Percentiles rank a stretch among this genome's conserved stretches.
phyloP scores from a whole-genome alignment of 2,329 filamentous ascomycete genomes.

The Ophiostoma piceae region DNA sequence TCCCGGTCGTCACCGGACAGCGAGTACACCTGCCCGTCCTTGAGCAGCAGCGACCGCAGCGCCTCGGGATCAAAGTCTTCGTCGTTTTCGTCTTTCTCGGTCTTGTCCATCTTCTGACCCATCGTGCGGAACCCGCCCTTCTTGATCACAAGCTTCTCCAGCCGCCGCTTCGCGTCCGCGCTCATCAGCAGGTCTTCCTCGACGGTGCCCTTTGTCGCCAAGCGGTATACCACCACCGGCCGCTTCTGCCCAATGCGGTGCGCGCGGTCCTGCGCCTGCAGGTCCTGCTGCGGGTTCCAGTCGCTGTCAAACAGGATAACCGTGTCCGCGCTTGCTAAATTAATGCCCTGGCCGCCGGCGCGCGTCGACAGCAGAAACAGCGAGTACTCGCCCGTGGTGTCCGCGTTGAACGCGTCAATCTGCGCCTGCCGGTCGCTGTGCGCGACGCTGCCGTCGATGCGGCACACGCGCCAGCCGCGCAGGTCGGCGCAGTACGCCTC shows the following conservation, averaged over 20 bases:
- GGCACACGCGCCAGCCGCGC: slow-evolving; percentile 73
- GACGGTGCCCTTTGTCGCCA: slow-evolving; percentile 88
- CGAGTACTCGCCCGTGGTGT: slow-evolving; percentile 55
- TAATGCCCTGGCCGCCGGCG: slow-evolving; percentile 92
- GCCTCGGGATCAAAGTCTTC: slow-evolving; percentile 53
- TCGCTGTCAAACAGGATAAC: slow-evolving; percentile 84
- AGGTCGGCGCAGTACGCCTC: slow-evolving; percentile 79
- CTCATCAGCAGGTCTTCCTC: slow-evolving; percentile 82
- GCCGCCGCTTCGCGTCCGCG: slow-evolving; percentile 82
- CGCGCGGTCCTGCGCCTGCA: slow-evolving; percentile 92
- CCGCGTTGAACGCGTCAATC: slow-evolving; percentile 67
- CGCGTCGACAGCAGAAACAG: slow-evolving; percentile 86
- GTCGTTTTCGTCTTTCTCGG: slow-evolving; percentile 39
- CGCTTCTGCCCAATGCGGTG: slow-evolving; percentile 91
- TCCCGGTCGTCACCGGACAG: slow-evolving; percentile 52
- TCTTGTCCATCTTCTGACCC: slow-evolving; percentile 51
- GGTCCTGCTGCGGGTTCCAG: slow-evolving; percentile 95
- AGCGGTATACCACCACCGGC: slow-evolving; percentile 87
- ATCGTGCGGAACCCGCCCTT: slow-evolving; percentile 79
- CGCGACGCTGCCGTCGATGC: slow-evolving; percentile 82
- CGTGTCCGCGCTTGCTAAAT: slow-evolving; percentile 83
- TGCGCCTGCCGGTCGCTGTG: slow-evolving; percentile 66
- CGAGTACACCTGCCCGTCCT: slow-evolving; percentile 64
- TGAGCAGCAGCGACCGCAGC: slow-evolving; percentile 57
- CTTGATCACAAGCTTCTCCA: slow-evolving; percentile 93